These are phyloP conservation scores for Xylaria nigripes DNA, from an alignment of 495 filamentous ascomycete genomes.

Conservation along the genomic window DNA sequence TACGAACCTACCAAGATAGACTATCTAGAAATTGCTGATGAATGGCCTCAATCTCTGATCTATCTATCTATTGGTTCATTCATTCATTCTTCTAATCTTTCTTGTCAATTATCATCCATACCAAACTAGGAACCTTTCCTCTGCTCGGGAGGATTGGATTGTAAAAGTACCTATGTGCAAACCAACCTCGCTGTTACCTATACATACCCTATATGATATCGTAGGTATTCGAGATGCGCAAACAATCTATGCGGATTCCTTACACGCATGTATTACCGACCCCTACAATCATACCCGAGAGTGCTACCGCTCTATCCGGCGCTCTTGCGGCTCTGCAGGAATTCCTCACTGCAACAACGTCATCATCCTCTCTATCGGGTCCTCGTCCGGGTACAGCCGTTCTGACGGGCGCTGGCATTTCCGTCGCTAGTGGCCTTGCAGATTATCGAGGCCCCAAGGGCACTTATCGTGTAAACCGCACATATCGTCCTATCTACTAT, in stretches of 20 bases:
- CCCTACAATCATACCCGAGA: slow-evolving; percentile 62
- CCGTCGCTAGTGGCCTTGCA: slow-evolving; percentile 83
- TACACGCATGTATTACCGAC: slow-evolving; percentile 80
- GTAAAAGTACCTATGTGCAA: not conserved
- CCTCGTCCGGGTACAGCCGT: slow-evolving; percentile 51
- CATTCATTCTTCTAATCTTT: too few species aligned
- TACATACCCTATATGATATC: too few species aligned
- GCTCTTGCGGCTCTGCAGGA: slow-evolving; percentile 66
- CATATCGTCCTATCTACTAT: slow-evolving; percentile 86
- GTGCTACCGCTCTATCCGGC: slow-evolving; percentile 58
- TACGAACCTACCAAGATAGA: too few species aligned
- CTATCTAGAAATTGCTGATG: too few species aligned
- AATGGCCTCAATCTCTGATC: too few species aligned
- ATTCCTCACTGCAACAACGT: slow-evolving; percentile 50
- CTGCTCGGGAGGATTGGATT: too few species aligned
- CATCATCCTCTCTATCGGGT: slow-evolving; percentile 32
- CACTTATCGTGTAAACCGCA: slow-evolving; percentile 84
- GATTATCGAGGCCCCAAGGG: slow-evolving; percentile 88
- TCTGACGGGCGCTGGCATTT: slow-evolving; percentile 86
- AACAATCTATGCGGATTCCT: slow-evolving; percentile 75
- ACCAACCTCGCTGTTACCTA: not conserved
- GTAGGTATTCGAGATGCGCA: slow-evolving; percentile 50
- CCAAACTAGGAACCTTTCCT: too few species aligned
- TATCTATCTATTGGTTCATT: too few species aligned
- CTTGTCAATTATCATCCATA: too few species aligned